These are phyloP conservation scores for Termitomyces sp. DNA, from an alignment of 768 basidiomycete species.

Conservation along the genomic window DNA sequence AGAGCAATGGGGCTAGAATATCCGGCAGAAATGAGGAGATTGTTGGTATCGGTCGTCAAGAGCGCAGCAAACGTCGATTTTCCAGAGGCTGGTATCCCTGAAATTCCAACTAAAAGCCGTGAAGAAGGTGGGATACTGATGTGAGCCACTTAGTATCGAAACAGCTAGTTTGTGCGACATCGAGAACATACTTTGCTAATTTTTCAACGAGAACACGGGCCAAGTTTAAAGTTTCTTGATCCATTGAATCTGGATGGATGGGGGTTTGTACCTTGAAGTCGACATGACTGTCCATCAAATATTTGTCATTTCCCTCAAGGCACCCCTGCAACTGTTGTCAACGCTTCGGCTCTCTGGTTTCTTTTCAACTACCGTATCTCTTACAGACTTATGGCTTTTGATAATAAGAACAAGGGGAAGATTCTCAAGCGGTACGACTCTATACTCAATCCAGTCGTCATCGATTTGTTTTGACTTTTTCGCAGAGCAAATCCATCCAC, in stretches of 20 bases:
- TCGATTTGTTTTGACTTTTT: conserved; percentile 1
- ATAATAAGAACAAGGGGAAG: conserved; percentile 20
- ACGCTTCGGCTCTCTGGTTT: background rate
- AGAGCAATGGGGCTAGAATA: conserved; percentile 34
- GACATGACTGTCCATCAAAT: background rate
- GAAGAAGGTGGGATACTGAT: conserved; percentile 26
- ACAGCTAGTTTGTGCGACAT: background rate
- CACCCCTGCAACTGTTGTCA: background rate
- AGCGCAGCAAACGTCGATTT: conserved; percentile 73
- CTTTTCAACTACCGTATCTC: background rate
- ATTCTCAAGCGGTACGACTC: conserved; percentile 35
- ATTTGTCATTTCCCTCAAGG: background rate
- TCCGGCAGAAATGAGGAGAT: conserved; percentile 21
- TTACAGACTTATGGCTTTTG: conserved; percentile 18
- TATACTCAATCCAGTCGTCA: background rate
- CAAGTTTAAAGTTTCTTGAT: conserved; percentile 30
- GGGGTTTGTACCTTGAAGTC: too few relatives aligned
- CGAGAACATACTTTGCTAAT: conserved; percentile 30
- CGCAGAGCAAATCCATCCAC: conserved; percentile 64
- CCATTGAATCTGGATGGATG: conserved; percentile 24
- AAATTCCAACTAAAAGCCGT: conserved; percentile 66
- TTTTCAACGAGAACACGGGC: conserved; percentile 30
- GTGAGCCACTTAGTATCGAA: conserved; percentile 1
- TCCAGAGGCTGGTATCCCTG: conserved; percentile 81
- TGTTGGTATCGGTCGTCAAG: conserved; percentile 50